Base-by-base conservation (phyloP, 495 filamentous ascomycete species). In the Astrothelium subdiscretum region DNA sequence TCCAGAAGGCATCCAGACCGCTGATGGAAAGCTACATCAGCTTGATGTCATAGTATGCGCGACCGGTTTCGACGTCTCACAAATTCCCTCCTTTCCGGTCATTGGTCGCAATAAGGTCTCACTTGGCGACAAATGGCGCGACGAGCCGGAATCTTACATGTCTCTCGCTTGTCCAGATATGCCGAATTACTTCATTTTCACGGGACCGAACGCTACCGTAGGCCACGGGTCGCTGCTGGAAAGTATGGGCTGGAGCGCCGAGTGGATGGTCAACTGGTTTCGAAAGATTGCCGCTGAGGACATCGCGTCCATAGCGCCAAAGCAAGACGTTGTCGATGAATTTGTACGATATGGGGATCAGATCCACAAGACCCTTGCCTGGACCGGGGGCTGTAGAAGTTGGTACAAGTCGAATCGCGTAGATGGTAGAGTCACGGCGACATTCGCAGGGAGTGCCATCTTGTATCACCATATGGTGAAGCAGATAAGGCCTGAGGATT, bases 1-100 rank as follows among this genome's bases (percentile, higher is more conserved):
- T 5, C 68, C 65, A 18, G 66, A 63, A 58, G 66, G 83, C 11
- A 76, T 83, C 31, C 58, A 78, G 22, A 80, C 78, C 0, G 71
- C 69, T 0, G 79, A 82, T 59, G 81, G 83, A 0, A 69, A 70
- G 20, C 31, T 62, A 20, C 61, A 63, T 27, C 63, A 65, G 31
- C 31, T 60, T 35, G 66, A 68, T 61, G 66, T 58, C 6, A 54
- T 68, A 8, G 58, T 63, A 20, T 67, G 62, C 35, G 65, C 65
- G 2, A 67, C 65, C 31, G 65, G 65, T 11, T 68, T 68, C 61
- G 61, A 68, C 61, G 62, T 64, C 38, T 60, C 57, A 4, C 62
- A 62, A 31, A 57, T 60, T 15, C 71, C 71, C 2, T 66, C 62
- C 2, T 74, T 70, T 54, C 69, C 69, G 1, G 58, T 73, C 42